phyloP scores from a whole-genome alignment of 768 basidiomycete species.

The Russula sp. region DNA sequence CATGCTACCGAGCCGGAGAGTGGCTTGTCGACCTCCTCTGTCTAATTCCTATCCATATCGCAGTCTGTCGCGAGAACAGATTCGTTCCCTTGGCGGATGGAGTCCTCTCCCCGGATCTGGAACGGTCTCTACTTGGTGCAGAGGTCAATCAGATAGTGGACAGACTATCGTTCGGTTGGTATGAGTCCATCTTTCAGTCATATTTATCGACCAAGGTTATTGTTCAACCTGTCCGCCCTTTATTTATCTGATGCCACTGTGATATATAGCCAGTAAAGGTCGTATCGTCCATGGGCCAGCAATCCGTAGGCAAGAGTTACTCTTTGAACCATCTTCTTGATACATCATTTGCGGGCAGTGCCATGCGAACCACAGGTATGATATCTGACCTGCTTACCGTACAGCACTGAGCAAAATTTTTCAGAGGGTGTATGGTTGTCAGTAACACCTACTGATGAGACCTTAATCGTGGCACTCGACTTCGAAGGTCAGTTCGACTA shows the following conservation, averaged over 20 bases:
- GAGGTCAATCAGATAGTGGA: conserved; percentile 53
- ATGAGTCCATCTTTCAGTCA: conserved; percentile 55
- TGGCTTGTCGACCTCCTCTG: conserved; percentile 57
- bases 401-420: not conserved
- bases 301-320: conserved; percentile 57
- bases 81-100: conserved; percentile 7
- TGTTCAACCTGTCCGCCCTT: not conserved
- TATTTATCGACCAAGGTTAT: conserved; percentile 52
- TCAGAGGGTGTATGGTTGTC: conserved; percentile 61
- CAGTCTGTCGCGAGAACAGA: conserved; percentile 32
- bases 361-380: conserved; percentile 50
- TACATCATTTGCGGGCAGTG: conserved; percentile 58
- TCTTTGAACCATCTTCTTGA: conserved; percentile 53
- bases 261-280: conserved; percentile 47
- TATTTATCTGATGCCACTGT: not conserved
- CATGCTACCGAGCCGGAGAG: conserved; percentile 43
- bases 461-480: conserved; percentile 51
- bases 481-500: conserved; percentile 43
- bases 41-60: conserved; percentile 58
- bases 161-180: conserved; percentile 52
- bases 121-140: conserved; percentile 45
- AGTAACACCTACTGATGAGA: conserved; percentile 50
- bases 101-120: conserved; percentile 35
- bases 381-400: too few relatives aligned
- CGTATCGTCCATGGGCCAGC: conserved; percentile 63